Conservation (phyloP, 2,329 filamentous ascomycete species). For the Exutisphaerella laricina region DNA sequence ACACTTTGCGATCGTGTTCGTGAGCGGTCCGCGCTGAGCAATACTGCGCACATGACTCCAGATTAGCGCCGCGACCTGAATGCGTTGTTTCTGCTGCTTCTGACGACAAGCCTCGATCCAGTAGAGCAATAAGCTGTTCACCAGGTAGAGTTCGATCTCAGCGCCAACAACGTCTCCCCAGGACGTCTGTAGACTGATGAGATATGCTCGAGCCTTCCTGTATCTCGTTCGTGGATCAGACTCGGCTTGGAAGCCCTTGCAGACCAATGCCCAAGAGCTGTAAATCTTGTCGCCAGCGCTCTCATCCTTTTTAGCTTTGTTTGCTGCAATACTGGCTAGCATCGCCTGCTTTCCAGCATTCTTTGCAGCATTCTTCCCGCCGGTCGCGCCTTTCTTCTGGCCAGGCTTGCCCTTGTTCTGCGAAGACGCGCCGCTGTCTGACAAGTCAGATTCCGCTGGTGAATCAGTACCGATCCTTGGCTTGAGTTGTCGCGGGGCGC, state of each 20-base stretch:
- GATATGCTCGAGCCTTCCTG: conserved; percentile 45
- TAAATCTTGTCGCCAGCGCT: conserved; percentile 37
- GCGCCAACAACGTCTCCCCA: conserved; percentile 39
- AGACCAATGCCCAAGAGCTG: conserved; percentile 43
- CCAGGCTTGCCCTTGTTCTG: conserved; percentile 27
- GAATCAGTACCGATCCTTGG: conserved; percentile 21
- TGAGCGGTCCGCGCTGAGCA: conserved; percentile 35
- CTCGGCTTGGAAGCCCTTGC: conserved; percentile 46
- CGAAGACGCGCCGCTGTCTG: conserved; percentile 23
- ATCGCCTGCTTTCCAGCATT: conserved; percentile 41
- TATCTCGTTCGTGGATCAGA: conserved; percentile 42
- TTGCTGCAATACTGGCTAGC: conserved; percentile 39
- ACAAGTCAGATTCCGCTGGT: conserved; percentile 28
- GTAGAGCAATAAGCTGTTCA: conserved; percentile 46
- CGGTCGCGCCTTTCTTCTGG: conserved; percentile 25
- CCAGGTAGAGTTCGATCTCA: conserved; percentile 46
- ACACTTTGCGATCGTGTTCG: conserved; percentile 38
- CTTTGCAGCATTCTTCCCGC: conserved; percentile 32
- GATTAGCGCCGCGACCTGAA: conserved; percentile 43
- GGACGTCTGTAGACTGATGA: conserved; percentile 39
- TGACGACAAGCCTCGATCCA: conserved; percentile 42
- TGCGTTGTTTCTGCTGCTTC: conserved; percentile 31
- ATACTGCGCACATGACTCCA: conserved; percentile 43
- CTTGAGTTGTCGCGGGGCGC: conserved; percentile 17
- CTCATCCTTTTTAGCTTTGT: conserved; percentile 40